Evolutionary conservation across 352 stramenopile genomes (phyloP).

Genomic region (Globisporangium rhizosaccharum): DNA sequence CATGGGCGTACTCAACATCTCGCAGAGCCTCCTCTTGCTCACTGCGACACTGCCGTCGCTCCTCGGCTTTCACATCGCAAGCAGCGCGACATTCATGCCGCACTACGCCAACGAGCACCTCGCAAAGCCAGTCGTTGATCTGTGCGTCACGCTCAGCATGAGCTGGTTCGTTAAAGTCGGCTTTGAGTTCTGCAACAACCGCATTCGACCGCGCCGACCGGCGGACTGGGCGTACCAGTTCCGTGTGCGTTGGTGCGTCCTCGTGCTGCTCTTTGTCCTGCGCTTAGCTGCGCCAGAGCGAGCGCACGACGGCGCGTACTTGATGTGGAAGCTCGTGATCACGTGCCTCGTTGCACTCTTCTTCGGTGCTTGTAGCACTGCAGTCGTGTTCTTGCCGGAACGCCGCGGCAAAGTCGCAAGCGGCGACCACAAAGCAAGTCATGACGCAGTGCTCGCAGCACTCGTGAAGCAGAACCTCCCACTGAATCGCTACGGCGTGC

Average conservation of each 20-base stretch:
- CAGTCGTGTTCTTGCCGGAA: constrained; percentile 23
- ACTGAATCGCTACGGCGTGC: constrained; percentile 38
- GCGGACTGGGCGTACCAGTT: constrained; percentile 29
- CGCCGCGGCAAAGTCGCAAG: constrained; percentile 25
- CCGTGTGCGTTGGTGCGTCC: constrained; percentile 24
- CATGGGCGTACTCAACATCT: constrained; percentile 38
- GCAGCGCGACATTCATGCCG: constrained; percentile 23
- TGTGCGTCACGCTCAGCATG: constrained; percentile 42
- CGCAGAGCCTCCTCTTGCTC: constrained; percentile 31
- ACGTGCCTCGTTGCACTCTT: constrained; percentile 16
- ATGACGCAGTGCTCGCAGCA: constrained; percentile 34
- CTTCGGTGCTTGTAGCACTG: constrained; percentile 21
- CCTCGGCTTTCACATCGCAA: constrained; percentile 27
- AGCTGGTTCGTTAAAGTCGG: constrained; percentile 44
- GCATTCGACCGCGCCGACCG: constrained; percentile 21
- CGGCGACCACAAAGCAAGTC: constrained; percentile 17
- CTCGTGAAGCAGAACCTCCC: constrained; percentile 45
- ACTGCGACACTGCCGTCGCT: constrained; percentile 24
- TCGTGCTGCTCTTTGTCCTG: constrained; percentile 27
- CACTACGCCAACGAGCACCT: constrained; percentile 12
- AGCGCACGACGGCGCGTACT: constrained; percentile 4
- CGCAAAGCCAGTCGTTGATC: constrained; percentile 15
- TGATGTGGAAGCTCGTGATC: constrained; percentile 14
- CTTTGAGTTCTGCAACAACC: constrained; percentile 37
- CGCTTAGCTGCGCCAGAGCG: constrained; percentile 18